Base-by-base conservation (phyloP, 768 basidiomycete species). In the Tulasnella sp. region DNA sequence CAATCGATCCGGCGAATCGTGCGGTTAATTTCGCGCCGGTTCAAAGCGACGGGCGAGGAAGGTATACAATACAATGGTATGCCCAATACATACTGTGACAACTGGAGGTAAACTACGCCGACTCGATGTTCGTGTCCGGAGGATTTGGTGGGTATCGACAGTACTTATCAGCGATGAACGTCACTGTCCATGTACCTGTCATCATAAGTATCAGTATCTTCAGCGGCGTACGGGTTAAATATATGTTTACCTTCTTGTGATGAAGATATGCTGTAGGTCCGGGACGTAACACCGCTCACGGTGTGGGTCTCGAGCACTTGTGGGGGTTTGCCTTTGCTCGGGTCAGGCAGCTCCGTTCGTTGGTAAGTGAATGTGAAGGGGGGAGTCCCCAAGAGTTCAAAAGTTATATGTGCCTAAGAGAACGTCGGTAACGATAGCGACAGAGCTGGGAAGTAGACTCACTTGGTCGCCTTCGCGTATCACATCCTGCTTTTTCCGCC, bases 301-400 rank as follows among this genome's bases (percentile, higher is more conserved):
- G 90, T 93, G 65, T 93, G 90, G 15, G 88, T 88, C 69, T 93
- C 90, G 6, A 93, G 75, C n/a, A 92, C 80, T 65, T 84, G 86
- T 50, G 80, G 81, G 39, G 79, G 73, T 62, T 78, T 82, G 48
- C 77, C 77, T 21, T 56, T 61, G 29, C 85, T 86, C 70, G 77
- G 80, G 3, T 72, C 68, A 49, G 74, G 76, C 17, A 81, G 75
- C 68, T 89, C 88, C 2, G 87, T 77, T 45, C 89, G 79, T 67
- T 91, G 87, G 69, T 93, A 93, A 0, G 91, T 92, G 70, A 99
- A 97, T 1, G 92, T 84, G 71, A 97, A 99, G 0, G 96, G 96
- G 15, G 96, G 85, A 66, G 88, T 85, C 42, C 96, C 96, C 31
- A 83, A 74, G 52, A 99, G 77, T 2, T 83, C 82, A 69, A 99